Percentiles rank a stretch among this genome's conserved stretches.
Conservation (phyloP, 2,329 filamentous ascomycete genomes). For the Sporothrix protearum region DNA sequence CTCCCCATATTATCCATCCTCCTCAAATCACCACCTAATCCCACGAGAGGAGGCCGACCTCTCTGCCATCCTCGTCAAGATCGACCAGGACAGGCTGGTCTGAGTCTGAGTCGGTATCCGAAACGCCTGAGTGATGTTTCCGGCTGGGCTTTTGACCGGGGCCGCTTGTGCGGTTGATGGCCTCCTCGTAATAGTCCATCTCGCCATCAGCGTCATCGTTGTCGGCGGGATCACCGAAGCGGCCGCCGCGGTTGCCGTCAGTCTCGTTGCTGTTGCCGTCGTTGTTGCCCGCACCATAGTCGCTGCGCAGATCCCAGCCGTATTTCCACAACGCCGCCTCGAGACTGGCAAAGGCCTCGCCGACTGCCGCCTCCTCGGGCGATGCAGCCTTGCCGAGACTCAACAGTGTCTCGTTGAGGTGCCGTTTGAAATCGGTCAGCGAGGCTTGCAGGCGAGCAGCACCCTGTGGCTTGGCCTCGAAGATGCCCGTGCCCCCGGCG, state of each 20-base stretch:
- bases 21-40: constrained; percentile 21
- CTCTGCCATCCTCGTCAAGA: constrained; percentile 50
- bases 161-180: background rate
- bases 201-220: constrained; percentile 17
- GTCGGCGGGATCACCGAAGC: background rate
- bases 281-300: constrained; percentile 43
- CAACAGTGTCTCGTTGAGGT: constrained; percentile 47
- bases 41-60: constrained; percentile 53
- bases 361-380: constrained; percentile 43
- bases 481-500: constrained; percentile 29
- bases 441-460: constrained; percentile 42
- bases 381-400: constrained; percentile 37
- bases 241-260: background rate
- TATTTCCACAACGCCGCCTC: constrained; percentile 46
- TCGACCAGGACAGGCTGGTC: constrained; percentile 54
- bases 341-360: constrained; percentile 48
- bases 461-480: constrained; percentile 38
- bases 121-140: constrained; percentile 8
- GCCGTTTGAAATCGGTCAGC: constrained; percentile 53
- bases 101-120: constrained; percentile 35
- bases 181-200: constrained; percentile 17
- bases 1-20: background rate
- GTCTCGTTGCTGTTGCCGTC: constrained; percentile 30
- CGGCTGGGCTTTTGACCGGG: background rate
- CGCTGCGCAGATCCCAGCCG: constrained; percentile 54